A percentile compares a stretch with the other conserved stretches of the same genome.
Conservation (phyloP, 2,329 filamentous ascomycete species). For the Penicillium sp. region DNA sequence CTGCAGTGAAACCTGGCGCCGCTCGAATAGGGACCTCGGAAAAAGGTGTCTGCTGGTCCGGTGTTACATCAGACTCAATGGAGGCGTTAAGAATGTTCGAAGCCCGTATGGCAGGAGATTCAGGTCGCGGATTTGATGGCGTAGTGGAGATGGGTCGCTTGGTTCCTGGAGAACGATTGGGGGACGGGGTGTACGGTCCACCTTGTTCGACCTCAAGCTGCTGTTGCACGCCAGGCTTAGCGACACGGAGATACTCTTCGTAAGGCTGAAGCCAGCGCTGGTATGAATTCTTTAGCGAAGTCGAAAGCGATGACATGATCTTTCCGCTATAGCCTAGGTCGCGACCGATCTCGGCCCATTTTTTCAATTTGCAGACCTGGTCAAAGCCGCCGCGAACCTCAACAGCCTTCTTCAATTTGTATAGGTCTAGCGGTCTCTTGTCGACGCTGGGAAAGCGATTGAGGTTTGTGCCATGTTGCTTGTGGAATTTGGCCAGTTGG, state of each 20-base stretch:
- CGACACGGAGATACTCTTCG: conserved; percentile 85
- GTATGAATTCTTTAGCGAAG: conserved; percentile 96
- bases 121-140: conserved; percentile 49
- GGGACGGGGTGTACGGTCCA: conserved; percentile 78
- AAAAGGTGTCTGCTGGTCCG: conserved; percentile 32
- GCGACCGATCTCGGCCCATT: conserved; percentile 97
- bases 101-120: conserved; percentile 64
- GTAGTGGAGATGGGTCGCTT: conserved; percentile 41
- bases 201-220: conserved; percentile 91
- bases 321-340: conserved; percentile 97
- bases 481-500: conserved; percentile 92
- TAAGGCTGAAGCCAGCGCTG: conserved; percentile 96
- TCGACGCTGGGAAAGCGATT: conserved; percentile 95
- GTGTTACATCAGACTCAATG: conserved; percentile 33
- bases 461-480: conserved; percentile 89
- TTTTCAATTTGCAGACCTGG: conserved; percentile 93
- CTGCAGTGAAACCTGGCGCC: conserved; percentile 63
- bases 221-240: conserved; percentile 94
- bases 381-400: conserved; percentile 93
- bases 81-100: conserved; percentile 56
- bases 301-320: conserved; percentile 98
- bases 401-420: conserved; percentile 93
- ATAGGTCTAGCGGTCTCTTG: conserved; percentile 92
- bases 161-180: conserved; percentile 69
- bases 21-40: conserved; percentile 37